Percentiles rank a stretch among this genome's conserved stretches.
Conservation (phyloP, 768 basidiomycete species). For the Trametes punicea region DNA sequence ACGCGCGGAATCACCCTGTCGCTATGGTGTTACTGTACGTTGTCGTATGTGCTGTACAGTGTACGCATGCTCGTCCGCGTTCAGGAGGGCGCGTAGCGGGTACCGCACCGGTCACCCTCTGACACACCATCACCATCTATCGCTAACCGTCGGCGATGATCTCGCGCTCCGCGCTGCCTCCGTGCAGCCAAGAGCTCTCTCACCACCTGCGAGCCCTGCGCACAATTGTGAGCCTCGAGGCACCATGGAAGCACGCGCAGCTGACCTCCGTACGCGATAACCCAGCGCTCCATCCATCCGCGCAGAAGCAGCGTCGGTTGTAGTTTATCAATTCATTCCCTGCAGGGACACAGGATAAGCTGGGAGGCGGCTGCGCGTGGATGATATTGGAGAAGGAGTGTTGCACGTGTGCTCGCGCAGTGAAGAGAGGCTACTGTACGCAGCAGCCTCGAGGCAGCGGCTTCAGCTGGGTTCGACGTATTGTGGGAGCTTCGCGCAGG, state of each 20-base stretch:
- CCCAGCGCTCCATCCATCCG: neutral
- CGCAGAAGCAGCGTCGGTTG: neutral
- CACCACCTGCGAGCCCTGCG: neutral
- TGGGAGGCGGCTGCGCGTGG: no score
- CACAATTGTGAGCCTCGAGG: constrained; percentile 7
- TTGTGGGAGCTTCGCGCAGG: neutral
- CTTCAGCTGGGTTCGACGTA: neutral
- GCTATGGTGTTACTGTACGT: no score
- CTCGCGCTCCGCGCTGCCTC: neutral
- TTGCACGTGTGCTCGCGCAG: neutral
- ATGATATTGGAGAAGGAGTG: neutral
- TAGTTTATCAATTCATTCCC: neutral
- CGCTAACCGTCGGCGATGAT: no score
- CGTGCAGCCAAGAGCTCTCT: neutral
- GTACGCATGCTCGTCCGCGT: no score
- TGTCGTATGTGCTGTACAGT: no score
- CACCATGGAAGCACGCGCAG: neutral
- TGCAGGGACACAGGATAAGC: no score
- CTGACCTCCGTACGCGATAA: neutral
- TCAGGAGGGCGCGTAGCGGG: no score
- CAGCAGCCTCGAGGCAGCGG: constrained; percentile 13
- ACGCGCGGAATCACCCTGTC: no score
- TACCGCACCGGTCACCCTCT: constrained; percentile 2
- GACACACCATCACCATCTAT: neutral
- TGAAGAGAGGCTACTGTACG: neutral